Evolutionary conservation across 495 filamentous ascomycete genomes (phyloP).

Genomic region (Durotheca rogersii): DNA sequence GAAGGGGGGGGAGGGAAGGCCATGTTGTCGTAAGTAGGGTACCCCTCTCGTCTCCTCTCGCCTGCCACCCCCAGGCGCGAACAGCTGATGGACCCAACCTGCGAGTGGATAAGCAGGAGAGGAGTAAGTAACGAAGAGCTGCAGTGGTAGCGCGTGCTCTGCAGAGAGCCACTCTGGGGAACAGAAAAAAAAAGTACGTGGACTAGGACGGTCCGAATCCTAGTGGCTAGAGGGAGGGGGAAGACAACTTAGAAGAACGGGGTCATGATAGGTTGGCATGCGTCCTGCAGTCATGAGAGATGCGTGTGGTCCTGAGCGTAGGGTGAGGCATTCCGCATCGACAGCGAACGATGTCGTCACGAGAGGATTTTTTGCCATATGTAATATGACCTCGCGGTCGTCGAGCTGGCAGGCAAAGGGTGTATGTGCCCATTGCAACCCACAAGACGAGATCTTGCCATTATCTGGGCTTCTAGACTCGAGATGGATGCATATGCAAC

Average conservation of each 20-base stretch:
- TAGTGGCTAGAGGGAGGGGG: constrained; percentile 31
- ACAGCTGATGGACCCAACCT: constrained; percentile 30
- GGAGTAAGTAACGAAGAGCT: constrained; percentile 19
- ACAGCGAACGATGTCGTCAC: constrained; percentile 21
- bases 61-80: constrained; percentile 11
- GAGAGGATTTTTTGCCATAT: constrained; percentile 9
- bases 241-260: too few relatives aligned
- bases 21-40: constrained; percentile 13
- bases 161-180: constrained; percentile 31
- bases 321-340: constrained; percentile 8
- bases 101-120: constrained; percentile 17
- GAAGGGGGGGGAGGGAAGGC: too few relatives aligned
- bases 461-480: constrained; percentile 26
- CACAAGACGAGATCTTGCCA: background rate
- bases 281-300: constrained; percentile 30
- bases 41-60: background rate
- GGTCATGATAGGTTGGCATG: constrained; percentile 17
- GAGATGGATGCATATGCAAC: constrained; percentile 12
- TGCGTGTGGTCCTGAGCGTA: constrained; percentile 8
- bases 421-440: constrained; percentile 12
- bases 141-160: constrained; percentile 31
- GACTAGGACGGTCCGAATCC: constrained; percentile 31
- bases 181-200: constrained; percentile 30
- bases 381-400: constrained; percentile 11
- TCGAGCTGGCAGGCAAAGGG: constrained; percentile 1